Base-by-base conservation (phyloP, 176 grass and related monocot genomes). In the Aegilops tauschii region DNA sequence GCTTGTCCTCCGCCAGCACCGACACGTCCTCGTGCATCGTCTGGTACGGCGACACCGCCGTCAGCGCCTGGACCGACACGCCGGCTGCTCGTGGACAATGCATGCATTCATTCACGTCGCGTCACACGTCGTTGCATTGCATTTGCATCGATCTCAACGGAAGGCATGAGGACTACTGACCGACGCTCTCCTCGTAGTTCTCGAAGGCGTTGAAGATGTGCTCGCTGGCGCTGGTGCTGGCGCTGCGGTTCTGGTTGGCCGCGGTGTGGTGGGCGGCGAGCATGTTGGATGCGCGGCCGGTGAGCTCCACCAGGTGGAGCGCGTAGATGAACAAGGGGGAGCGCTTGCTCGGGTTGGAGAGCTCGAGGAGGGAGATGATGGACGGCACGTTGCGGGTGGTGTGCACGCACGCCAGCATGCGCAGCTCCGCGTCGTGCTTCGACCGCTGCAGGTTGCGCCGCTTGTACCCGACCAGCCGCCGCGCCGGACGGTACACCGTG, bases 231-330 rank as follows among this genome's bases (percentile, higher is more conserved):
- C 74, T 8, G 44, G 69, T 14, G 40, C n/a, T 12, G 61, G 31
- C 6, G 62, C 56, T 59, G 20, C 50, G 50, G 16, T 18, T 54
- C 82, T 30, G 76, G 39, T 84, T 81, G 31, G 73, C 9, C 2
- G 40, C 29, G 28, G 80, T 9, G 12, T 84, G 23, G 73, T 67
- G 56, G 28, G 88, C 80, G 61, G 88, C 85, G 76, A 95, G 86
- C 84, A 95, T 91, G 86, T 92, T 87, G 59, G 91, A 87, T 18
- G 91, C 83, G 40, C 93, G 86, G 37, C 88, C 86, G 2, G 93
- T 93, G 76, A 95, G 93, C 84, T 95, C 93, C 30, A 95, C 80
- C 14, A 95, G 91, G 81, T 95, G 93, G 62, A 95, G 86, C 32
- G 86, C 93, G 71, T 93, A 93, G 76, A 92, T 85, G 40, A 93